Evolutionary conservation across 176 grass and related monocot genomes (phyloP).

Genomic region (Oryza glaberrima): DNA sequence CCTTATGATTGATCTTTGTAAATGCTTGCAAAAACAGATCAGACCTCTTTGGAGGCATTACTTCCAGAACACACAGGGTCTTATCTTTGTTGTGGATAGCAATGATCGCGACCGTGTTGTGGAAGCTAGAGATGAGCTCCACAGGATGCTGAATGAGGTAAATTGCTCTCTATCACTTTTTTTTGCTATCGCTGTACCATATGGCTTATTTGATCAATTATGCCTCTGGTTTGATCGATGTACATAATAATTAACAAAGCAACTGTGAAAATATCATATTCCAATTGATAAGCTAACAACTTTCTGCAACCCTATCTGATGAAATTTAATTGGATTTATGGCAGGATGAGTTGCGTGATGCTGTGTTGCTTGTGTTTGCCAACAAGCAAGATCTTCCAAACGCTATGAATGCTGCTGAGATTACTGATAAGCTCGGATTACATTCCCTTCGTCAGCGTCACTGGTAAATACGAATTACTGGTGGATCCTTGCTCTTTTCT

Average conservation of each 20-base stretch:
- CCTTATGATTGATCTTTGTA: background rate
- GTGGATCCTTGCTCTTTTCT: background rate
- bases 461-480: constrained; percentile 33
- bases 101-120: constrained; percentile 50
- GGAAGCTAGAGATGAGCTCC: constrained; percentile 56
- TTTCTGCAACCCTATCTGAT: background rate
- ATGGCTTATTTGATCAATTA: background rate
- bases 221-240: background rate
- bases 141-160: constrained; percentile 51
- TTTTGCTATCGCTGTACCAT: background rate
- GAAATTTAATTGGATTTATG: constrained; percentile 7
- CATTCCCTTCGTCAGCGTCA: constrained; percentile 51
- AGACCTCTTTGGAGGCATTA: constrained; percentile 56
- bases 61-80: constrained; percentile 56
- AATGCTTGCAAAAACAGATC: constrained; percentile 34
- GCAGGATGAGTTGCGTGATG: constrained; percentile 53
- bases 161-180: background rate
- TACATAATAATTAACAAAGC: background rate
- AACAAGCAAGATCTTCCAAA: constrained; percentile 63
- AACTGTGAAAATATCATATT: background rate
- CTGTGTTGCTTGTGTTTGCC: constrained; percentile 53
- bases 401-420: constrained; percentile 55
- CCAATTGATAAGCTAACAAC: background rate
- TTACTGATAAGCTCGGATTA: constrained; percentile 48
- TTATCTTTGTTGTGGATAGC: constrained; percentile 53